These are phyloP conservation scores for Teratosphaeria destructans DNA, from an alignment of 2,329 filamentous ascomycete species.

Conservation along the genomic window DNA sequence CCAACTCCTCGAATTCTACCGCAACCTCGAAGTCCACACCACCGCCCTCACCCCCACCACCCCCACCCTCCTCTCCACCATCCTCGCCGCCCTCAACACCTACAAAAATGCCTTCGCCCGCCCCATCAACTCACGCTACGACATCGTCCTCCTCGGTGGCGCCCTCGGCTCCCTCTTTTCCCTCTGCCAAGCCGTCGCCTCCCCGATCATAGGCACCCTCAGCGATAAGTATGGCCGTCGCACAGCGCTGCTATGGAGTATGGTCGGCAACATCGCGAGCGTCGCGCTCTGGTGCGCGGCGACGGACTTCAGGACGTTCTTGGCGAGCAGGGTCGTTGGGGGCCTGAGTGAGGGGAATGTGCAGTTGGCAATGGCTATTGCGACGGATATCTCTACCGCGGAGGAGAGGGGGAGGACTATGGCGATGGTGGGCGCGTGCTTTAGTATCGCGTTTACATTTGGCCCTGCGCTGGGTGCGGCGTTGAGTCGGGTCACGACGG, in stretches of 20 bases:
- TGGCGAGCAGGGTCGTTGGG: slow-evolving; percentile 85
- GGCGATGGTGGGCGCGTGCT: slow-evolving; percentile 92
- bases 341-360: slow-evolving; percentile 95
- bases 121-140: slow-evolving; percentile 91
- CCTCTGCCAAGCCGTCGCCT: slow-evolving; percentile 82
- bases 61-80: slow-evolving; percentile 61
- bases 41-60: slow-evolving; percentile 45
- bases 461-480: slow-evolving; percentile 86
- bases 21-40: slow-evolving; percentile 59
- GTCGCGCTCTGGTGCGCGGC: slow-evolving; percentile 91
- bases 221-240: slow-evolving; percentile 84
- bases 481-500: slow-evolving; percentile 63
- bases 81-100: slow-evolving; percentile 74
- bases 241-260: slow-evolving; percentile 77
- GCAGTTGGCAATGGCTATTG: slow-evolving; percentile 90
- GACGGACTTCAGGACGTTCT: slow-evolving; percentile 88
- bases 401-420: slow-evolving; percentile 78
- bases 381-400: slow-evolving; percentile 87
- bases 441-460: slow-evolving; percentile 94
- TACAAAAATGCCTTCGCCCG: slow-evolving; percentile 91
- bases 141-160: slow-evolving; percentile 89
- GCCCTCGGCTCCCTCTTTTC: slow-evolving; percentile 91
- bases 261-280: slow-evolving; percentile 85
- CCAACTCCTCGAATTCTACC: slow-evolving; percentile 91
- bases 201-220: slow-evolving; percentile 77